phyloP scores from a whole-genome alignment of 176 grass and related monocot genomes.

The Ampelocalamus luodianensis region DNA sequence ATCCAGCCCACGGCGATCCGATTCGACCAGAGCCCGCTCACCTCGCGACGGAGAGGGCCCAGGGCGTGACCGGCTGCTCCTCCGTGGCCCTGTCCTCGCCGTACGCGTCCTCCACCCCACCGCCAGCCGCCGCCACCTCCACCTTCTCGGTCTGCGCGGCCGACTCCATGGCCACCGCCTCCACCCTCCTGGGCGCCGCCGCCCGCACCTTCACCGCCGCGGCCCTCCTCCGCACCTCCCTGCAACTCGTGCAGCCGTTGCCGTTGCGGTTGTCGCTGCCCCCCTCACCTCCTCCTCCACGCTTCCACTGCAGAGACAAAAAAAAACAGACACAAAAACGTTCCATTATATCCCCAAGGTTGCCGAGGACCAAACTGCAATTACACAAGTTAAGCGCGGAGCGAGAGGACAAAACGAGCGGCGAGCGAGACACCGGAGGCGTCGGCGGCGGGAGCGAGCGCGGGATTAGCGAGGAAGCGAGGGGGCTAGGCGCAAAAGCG shows the following conservation, averaged over 20 bases:
- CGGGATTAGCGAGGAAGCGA: neutral
- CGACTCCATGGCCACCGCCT: slow-evolving; percentile 47
- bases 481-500: neutral
- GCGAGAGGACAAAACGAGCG: neutral
- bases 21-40: slow-evolving; percentile 33
- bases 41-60: slow-evolving; percentile 90
- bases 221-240: slow-evolving; percentile 49
- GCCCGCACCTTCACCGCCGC: slow-evolving; percentile 42
- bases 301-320: slow-evolving; percentile 50
- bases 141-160: slow-evolving; percentile 43
- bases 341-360: neutral
- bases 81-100: slow-evolving; percentile 69
- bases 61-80: slow-evolving; percentile 83
- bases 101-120: slow-evolving; percentile 54
- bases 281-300: slow-evolving; percentile 37
- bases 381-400: neutral
- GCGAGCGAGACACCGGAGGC: neutral
- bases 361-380: neutral
- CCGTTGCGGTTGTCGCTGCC: slow-evolving; percentile 33
- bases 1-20: slow-evolving; percentile 41
- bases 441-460: neutral
- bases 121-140: slow-evolving; percentile 23
- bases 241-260: slow-evolving; percentile 37
- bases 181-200: slow-evolving; percentile 42
- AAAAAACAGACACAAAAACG: neutral